Evolutionary conservation across 2,329 filamentous ascomycete genomes (phyloP).

Genomic region (Colletotrichum sidae): DNA sequence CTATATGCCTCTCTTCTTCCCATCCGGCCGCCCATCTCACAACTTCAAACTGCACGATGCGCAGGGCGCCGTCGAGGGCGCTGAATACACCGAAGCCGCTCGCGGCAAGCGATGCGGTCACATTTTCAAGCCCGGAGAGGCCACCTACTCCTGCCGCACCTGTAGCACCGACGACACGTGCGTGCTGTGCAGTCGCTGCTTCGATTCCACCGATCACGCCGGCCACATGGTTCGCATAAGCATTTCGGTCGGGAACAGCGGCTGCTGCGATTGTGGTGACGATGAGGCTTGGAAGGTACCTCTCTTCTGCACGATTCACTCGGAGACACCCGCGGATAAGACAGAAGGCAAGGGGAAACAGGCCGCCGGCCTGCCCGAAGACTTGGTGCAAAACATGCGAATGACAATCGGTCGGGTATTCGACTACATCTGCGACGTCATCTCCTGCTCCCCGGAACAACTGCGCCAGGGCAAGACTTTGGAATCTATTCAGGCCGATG

Average conservation of each 20-base stretch:
- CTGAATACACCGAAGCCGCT: constrained; percentile 93
- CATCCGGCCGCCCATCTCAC: constrained; percentile 73
- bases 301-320: constrained; percentile 94
- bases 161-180: constrained; percentile 96
- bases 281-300: constrained; percentile 92
- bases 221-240: constrained; percentile 92
- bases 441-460: constrained; percentile 97
- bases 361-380: constrained; percentile 73
- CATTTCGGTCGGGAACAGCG: constrained; percentile 89
- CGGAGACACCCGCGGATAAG: constrained; percentile 63
- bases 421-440: constrained; percentile 97
- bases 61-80: constrained; percentile 92
- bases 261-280: constrained; percentile 97
- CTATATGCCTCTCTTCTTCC: constrained; percentile 85
- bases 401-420: constrained; percentile 88
- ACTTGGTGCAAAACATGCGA: constrained; percentile 80
- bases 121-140: constrained; percentile 95
- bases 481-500: constrained; percentile 84
- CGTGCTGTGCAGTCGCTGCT: constrained; percentile 93
- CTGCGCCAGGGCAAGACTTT: constrained; percentile 86
- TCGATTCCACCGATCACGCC: constrained; percentile 93
- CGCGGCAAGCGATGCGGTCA: constrained; percentile 95
- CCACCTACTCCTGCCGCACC: constrained; percentile 93
- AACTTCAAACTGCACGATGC: constrained; percentile 84
- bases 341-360: constrained; percentile 72